Base-by-base conservation (phyloP, 2,329 filamentous ascomycete genomes). In the Trichoderma sp. region DNA sequence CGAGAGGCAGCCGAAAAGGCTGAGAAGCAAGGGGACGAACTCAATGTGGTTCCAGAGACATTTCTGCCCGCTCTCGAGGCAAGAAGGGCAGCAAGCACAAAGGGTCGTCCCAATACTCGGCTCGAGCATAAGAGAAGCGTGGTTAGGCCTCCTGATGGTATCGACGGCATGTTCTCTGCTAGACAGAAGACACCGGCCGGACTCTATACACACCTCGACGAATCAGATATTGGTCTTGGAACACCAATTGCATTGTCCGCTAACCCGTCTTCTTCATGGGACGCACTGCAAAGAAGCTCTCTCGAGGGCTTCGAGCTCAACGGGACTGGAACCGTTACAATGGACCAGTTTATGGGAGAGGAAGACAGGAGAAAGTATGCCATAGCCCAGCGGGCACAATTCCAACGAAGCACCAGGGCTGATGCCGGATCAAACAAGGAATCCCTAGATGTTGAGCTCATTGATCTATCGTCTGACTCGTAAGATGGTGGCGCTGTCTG, bases 31-130 rank as follows among this genome's bases (percentile, higher is more conserved):
- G 94, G 94, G 0, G 94, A 98, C 76, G 95, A 97, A 72, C 86
- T 97, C 68, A 97, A 97, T 73, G 87, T 97, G 60, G 88, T 96
- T 11, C 91, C 94, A 0, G 92, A 97, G 77, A 94, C 93, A 0
- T 97, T 97, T 81, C 87, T 86, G 68, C 84, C 84, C 0, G 86
- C 87, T 4, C 79, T 83, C 5, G 84, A 89, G 61, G 87, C 86
- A 10, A 79, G 78, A 37, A 75, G 77, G 71, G 76, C 71, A 3
- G 71, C 70, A 14, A 77, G 74, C 70, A 66, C 70, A 75, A 51
- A 77, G 78, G 67, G 16, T 71, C 72, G 66, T 76, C 75, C 46
- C 64, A 16, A 66, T 63, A 70, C 64, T 72, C 77, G 80, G 34
- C 75, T 87, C 71, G 81, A 76, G 74, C 84, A 80, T 75, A 82